A percentile compares a stretch with the other conserved stretches of the same genome.
Evolutionary conservation across 305 asterid species (phyloP).

Genomic region (Plantago rigida): DNA sequence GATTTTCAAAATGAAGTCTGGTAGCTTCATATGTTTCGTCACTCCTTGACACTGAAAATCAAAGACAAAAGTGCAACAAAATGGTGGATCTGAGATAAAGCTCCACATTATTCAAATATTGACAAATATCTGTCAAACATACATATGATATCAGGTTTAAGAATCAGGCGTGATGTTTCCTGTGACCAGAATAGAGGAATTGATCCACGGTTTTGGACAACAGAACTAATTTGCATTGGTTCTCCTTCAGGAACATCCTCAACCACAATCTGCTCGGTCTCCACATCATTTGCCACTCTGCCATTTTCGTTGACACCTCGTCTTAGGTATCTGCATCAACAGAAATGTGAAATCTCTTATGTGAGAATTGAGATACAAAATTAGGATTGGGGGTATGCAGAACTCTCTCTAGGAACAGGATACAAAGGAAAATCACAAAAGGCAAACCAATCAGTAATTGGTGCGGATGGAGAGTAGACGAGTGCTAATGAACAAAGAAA

Average conservation of each 20-base stretch:
- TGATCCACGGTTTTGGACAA: constrained; percentile 95
- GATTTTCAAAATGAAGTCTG: constrained; percentile 85
- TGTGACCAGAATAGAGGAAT: constrained; percentile 98
- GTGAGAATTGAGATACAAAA: constrained; percentile 1
- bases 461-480: background rate
- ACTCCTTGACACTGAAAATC: constrained; percentile 67
- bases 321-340: constrained; percentile 63
- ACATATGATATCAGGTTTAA: constrained; percentile 87
- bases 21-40: constrained; percentile 89
- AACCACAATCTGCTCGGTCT: constrained; percentile 76
- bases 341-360: constrained; percentile 20
- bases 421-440: constrained; percentile 2
- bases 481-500: too few relatives aligned
- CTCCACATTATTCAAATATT: constrained; percentile 16
- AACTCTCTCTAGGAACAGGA: background rate
- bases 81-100: constrained; percentile 17
- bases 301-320: constrained; percentile 90
- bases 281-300: constrained; percentile 94
- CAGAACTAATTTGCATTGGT: constrained; percentile 71
- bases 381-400: constrained; percentile 9
- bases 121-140: constrained; percentile 28
- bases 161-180: constrained; percentile 80
- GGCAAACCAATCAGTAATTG: background rate
- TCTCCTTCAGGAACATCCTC: constrained; percentile 67
- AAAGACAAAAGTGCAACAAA: background rate